phyloP scores from a whole-genome alignment of 176 grass and related monocot species.

The Leersia perrieri region DNA sequence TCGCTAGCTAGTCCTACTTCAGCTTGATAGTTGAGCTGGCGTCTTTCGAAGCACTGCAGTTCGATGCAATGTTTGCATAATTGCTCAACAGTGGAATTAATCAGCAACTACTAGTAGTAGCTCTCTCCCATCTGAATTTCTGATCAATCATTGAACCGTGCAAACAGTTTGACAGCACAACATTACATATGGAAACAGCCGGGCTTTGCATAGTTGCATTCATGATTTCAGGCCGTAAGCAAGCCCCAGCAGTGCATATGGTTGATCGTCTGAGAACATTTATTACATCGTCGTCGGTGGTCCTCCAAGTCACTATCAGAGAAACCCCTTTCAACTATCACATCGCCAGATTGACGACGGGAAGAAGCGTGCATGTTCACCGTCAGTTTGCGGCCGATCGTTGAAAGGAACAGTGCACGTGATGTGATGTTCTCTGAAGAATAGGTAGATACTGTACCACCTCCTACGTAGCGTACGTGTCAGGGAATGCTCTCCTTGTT shows the following conservation, averaged over 20 bases:
- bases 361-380: background rate
- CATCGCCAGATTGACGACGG: conserved; percentile 16
- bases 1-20: background rate
- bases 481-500: background rate
- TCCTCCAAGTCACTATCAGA: background rate
- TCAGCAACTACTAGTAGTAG: background rate
- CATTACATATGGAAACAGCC: background rate
- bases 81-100: conserved; percentile 20
- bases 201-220: background rate
- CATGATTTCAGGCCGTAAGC: background rate
- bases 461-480: background rate
- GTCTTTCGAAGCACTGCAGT: conserved; percentile 16
- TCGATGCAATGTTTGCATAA: background rate
- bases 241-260: too few species aligned
- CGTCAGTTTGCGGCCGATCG: background rate
- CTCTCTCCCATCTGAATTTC: background rate
- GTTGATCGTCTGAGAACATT: background rate
- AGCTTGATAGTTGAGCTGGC: background rate
- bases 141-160: background rate
- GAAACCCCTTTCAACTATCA: conserved; percentile 4
- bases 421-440: background rate
- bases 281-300: conserved; percentile 44
- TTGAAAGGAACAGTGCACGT: background rate
- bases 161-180: background rate
- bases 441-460: background rate